phyloP scores from a whole-genome alignment of 305 asterid genomes.

The Solanum hybrid region DNA sequence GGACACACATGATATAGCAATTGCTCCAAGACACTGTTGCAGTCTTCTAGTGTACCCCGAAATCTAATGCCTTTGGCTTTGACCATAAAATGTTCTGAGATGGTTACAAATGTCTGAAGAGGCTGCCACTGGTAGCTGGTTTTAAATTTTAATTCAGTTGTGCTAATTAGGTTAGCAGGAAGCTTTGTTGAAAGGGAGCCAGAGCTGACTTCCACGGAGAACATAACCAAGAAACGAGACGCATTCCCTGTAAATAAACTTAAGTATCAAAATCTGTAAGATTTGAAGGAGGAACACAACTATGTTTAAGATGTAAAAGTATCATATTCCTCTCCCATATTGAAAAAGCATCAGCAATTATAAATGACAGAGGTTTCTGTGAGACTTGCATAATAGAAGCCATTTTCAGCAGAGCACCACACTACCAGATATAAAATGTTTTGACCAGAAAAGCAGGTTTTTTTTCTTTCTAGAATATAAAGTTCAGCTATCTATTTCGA shows the following conservation, averaged over 20 bases:
- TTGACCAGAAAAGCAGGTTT: neutral
- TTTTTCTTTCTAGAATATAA: neutral
- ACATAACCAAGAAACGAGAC: conserved; percentile 52
- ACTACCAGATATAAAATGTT: neutral
- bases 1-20: conserved; percentile 48
- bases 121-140: conserved; percentile 79
- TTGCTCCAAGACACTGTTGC: conserved; percentile 53
- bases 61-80: conserved; percentile 84
- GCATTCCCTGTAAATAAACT: conserved; percentile 38
- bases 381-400: neutral
- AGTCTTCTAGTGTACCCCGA: conserved; percentile 52
- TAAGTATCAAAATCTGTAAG: conserved; percentile 4
- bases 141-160: conserved; percentile 69
- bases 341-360: neutral
- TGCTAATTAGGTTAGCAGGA: conserved; percentile 54
- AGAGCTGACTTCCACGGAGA: conserved; percentile 70
- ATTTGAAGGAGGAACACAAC: neutral
- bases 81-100: conserved; percentile 65
- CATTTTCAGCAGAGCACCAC: neutral
- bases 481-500: neutral
- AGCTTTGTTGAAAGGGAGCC: conserved; percentile 66
- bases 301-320: neutral
- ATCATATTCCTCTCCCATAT: neutral
- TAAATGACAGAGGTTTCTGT: neutral
- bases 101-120: conserved; percentile 72